Evolutionary conservation across 208 protist genomes (phyloP).

Genomic region (Trypanosoma avium): DNA sequence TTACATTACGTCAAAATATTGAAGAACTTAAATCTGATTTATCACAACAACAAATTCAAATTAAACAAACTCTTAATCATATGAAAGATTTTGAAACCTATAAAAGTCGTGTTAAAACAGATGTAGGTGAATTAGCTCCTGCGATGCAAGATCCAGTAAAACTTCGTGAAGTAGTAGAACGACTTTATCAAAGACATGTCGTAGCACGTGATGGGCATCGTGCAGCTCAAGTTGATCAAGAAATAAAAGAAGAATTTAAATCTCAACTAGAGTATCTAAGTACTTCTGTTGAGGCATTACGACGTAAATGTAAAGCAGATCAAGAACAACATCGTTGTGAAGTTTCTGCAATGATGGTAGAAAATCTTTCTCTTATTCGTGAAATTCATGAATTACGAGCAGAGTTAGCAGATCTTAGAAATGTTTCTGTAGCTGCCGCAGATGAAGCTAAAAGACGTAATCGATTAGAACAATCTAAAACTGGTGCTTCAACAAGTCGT

Average conservation of each 20-base stretch:
- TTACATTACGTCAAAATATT: constrained; percentile 85
- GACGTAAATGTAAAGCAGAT: constrained; percentile 90
- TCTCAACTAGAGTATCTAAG: constrained; percentile 92
- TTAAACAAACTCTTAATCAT: constrained; percentile 67
- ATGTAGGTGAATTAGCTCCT: constrained; percentile 82
- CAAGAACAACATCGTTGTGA: constrained; percentile 89
- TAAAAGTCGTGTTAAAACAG: constrained; percentile 74
- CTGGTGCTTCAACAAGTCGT: not conserved
- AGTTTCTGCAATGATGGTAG: constrained; percentile 92
- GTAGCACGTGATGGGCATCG: constrained; percentile 61
- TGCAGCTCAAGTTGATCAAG: constrained; percentile 60
- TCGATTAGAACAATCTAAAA: not conserved
- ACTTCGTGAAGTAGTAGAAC: constrained; percentile 79
- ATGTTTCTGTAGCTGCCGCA: constrained; percentile 42
- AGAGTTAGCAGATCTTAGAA: constrained; percentile 84
- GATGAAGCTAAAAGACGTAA: constrained; percentile 40
- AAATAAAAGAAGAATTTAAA: constrained; percentile 88
- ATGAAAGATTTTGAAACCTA: constrained; percentile 91
- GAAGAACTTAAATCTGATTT: constrained; percentile 91
- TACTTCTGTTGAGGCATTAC: constrained; percentile 91
- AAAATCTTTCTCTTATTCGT: constrained; percentile 94
- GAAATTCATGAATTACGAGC: constrained; percentile 95
- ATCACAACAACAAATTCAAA: constrained; percentile 80
- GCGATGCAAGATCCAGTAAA: constrained; percentile 88
- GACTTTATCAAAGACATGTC: constrained; percentile 89